Percentiles rank a stretch among this genome's conserved stretches.
phyloP scores from a whole-genome alignment of 2,329 filamentous ascomycete genomes.

The Xylariales sp. region DNA sequence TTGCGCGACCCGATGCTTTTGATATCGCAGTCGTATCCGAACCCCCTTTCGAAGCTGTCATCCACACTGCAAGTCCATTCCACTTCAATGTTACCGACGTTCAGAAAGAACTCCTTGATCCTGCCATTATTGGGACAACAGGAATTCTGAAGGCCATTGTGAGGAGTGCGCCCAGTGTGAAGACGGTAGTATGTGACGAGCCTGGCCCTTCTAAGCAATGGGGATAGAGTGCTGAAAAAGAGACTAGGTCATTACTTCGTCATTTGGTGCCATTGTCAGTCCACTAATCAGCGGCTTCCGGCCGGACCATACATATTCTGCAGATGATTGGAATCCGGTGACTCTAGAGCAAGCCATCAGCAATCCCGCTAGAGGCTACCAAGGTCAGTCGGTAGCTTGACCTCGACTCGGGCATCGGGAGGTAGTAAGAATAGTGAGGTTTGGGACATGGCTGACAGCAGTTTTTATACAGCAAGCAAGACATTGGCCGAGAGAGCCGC shows the following conservation, averaged over 20 bases:
- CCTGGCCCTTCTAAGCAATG: too few species aligned
- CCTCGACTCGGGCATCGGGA: too few species aligned
- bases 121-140: conserved; percentile 53
- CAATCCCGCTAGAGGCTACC: too few species aligned
- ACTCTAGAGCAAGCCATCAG: conserved; percentile 32
- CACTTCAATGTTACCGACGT: neutral
- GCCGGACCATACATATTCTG: too few species aligned
- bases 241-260: too few species aligned
- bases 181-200: conserved; percentile 70
- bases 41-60: neutral
- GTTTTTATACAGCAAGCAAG: neutral
- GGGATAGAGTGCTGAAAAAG: too few species aligned
- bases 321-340: conserved; percentile 44
- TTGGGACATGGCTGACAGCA: too few species aligned
- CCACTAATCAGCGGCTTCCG: too few species aligned
- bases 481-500: neutral
- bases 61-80: neutral
- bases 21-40: neutral
- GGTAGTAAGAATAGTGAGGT: too few species aligned
- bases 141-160: conserved; percentile 67
- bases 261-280: too few species aligned
- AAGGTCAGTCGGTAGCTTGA: too few species aligned
- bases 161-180: conserved; percentile 50
- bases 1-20: neutral
- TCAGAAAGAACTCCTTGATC: conserved; percentile 47